Percentiles rank a stretch among this genome's conserved stretches.
Conservation (phyloP, 768 basidiomycete genomes). For the Lactarius indigo region DNA sequence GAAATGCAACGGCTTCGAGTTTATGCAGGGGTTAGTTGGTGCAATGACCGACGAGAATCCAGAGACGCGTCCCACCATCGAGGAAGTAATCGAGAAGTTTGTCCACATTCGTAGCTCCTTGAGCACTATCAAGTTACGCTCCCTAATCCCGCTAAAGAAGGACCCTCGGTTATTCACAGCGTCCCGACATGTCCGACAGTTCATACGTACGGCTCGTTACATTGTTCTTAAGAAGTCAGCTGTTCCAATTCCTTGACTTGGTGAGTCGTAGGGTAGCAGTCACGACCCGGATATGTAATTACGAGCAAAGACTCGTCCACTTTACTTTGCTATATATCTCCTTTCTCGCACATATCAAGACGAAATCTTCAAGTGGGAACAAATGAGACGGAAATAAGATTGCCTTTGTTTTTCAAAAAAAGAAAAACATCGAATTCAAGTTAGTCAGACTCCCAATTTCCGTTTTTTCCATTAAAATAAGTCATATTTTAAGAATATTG, state of each 20-base stretch:
- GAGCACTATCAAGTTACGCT: slow-evolving; percentile 9
- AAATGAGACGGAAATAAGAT: no score
- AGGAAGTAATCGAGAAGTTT: slow-evolving; percentile 11
- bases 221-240: neutral
- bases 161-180: slow-evolving; percentile 5
- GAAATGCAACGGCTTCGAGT: slow-evolving; percentile 23
- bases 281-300: no score
- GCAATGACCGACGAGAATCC: slow-evolving; percentile 39
- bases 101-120: slow-evolving; percentile 4
- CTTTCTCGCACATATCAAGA: no score
- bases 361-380: no score
- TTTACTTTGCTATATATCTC: no score
- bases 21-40: slow-evolving; percentile 21
- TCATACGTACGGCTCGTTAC: neutral
- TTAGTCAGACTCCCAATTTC: no score
- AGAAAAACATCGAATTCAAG: no score
- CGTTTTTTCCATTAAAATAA: no score
- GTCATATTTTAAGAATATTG: no score
- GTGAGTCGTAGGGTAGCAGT: neutral
- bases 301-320: no score
- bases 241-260: neutral
- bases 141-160: slow-evolving; percentile 3
- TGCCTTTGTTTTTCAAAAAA: no score
- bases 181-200: slow-evolving; percentile 9
- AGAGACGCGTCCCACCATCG: slow-evolving; percentile 32